Conservation (phyloP, 23 red algal species). For the Cyanidioschyzon merolae region DNA sequence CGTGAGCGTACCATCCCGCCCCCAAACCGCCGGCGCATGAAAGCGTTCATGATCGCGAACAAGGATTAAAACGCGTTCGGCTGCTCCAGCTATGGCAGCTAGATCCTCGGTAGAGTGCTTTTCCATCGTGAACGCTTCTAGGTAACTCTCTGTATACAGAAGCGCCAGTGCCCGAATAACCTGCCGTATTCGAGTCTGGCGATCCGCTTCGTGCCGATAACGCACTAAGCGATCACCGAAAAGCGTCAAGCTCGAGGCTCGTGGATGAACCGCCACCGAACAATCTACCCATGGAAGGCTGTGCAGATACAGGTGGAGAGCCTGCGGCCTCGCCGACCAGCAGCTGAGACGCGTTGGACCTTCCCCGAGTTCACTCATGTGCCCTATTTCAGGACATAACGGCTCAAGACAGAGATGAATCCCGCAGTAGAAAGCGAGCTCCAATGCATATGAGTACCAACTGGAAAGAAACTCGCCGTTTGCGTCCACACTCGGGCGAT, state of each 20-base stretch:
- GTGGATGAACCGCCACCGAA: background rate
- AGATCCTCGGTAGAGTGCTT: background rate
- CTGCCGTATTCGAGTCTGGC: background rate
- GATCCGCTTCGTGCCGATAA: background rate
- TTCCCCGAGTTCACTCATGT: background rate
- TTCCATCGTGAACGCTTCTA: background rate
- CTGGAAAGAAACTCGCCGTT: background rate
- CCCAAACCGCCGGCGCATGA: slow-evolving; percentile 36
- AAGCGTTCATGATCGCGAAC: slow-evolving; percentile 30
- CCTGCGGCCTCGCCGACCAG: background rate
- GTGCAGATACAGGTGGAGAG: background rate
- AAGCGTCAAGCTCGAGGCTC: background rate
- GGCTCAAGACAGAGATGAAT: background rate
- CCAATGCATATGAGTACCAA: background rate
- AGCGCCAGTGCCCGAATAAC: background rate
- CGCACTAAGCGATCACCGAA: background rate
- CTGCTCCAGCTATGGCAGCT: slow-evolving; percentile 29
- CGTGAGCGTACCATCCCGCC: slow-evolving; percentile 31
- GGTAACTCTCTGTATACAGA: background rate
- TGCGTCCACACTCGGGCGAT: background rate
- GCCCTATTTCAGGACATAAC: background rate
- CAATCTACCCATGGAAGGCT: background rate
- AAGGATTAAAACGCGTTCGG: slow-evolving; percentile 33
- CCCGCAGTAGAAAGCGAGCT: background rate
- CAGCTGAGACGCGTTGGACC: background rate